Conservation (phyloP, 2,329 filamentous ascomycete species). For the Sarocladium kiliense region DNA sequence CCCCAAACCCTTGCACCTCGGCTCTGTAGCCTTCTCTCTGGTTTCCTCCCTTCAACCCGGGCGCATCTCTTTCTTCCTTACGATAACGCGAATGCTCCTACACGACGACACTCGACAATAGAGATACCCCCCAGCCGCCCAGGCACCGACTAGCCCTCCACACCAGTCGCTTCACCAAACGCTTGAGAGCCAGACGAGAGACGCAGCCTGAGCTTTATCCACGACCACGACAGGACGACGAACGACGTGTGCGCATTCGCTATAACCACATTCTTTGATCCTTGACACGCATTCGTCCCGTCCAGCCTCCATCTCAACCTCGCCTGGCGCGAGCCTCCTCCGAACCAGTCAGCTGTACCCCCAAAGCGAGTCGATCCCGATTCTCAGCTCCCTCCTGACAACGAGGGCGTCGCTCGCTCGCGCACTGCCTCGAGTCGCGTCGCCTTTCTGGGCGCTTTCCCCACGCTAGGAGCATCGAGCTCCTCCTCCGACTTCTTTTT, state of each 20-base stretch:
- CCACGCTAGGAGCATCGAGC: background rate
- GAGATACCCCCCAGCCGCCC: background rate
- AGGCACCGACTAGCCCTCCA: background rate
- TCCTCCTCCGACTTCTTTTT: background rate
- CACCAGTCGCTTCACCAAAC: background rate
- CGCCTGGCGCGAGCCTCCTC: constrained; percentile 19
- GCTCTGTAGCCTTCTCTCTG: background rate
- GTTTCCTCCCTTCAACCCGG: background rate
- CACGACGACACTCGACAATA: background rate
- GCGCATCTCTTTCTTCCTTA: background rate
- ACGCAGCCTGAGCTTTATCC: background rate
- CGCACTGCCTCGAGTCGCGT: background rate
- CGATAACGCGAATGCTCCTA: background rate
- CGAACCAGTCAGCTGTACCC: background rate
- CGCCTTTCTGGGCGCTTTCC: background rate
- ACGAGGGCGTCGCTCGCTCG: background rate
- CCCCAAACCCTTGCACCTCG: background rate
- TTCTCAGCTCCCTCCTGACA: background rate
- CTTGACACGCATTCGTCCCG: background rate
- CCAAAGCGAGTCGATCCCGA: background rate
- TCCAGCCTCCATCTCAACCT: constrained; percentile 5
- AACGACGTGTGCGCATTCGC: constrained; percentile 1
- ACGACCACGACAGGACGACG: background rate
- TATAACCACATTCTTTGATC: background rate
- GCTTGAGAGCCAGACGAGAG: background rate